A percentile compares a stretch with the other conserved stretches of the same genome.
Evolutionary conservation across 768 basidiomycete genomes (phyloP).

Genomic region (Boletus coccyginus): DNA sequence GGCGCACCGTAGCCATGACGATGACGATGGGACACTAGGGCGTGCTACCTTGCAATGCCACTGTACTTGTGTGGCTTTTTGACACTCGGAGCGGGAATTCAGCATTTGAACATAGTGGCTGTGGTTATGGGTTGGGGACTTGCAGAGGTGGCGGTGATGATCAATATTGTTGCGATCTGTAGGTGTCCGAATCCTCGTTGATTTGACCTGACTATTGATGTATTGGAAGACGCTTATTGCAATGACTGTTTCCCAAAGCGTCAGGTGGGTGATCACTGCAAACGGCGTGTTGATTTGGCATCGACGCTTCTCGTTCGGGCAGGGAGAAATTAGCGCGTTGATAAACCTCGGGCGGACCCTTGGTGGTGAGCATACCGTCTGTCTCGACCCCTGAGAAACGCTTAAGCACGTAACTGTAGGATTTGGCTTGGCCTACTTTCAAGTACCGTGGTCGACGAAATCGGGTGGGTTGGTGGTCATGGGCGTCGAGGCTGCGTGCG

Average conservation of each 20-base stretch:
- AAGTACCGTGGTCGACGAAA: slow-evolving; percentile 39
- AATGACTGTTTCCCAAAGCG: slow-evolving; percentile 37
- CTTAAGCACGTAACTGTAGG: slow-evolving; percentile 10
- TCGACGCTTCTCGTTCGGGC: neutral
- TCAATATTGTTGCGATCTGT: slow-evolving; percentile 43
- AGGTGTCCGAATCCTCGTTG: slow-evolving; percentile 2
- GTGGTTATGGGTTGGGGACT: slow-evolving; percentile 46
- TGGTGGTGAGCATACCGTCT: slow-evolving; percentile 20
- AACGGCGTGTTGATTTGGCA: neutral
- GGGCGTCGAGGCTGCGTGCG: slow-evolving; percentile 40
- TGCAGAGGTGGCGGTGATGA: slow-evolving; percentile 34
- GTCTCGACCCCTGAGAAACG: neutral
- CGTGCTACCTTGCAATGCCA: slow-evolving; percentile 39
- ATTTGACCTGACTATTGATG: neutral
- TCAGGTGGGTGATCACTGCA: slow-evolving; percentile 16
- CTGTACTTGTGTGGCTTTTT: slow-evolving; percentile 42
- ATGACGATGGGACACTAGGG: slow-evolving; percentile 17
- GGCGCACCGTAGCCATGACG: too few relatives aligned
- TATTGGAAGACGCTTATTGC: slow-evolving; percentile 35
- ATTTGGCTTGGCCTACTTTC: slow-evolving; percentile 40
- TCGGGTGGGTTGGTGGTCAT: slow-evolving; percentile 34
- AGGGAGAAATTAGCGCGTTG: slow-evolving; percentile 44
- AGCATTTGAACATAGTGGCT: slow-evolving; percentile 28
- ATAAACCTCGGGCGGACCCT: slow-evolving; percentile 40
- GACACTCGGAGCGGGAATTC: slow-evolving; percentile 38